Percentiles rank a stretch among this genome's conserved stretches.
Evolutionary conservation across 1,284 basidiomycete genomes (phyloP).

Genomic region (Rhodotorula sp.): DNA sequence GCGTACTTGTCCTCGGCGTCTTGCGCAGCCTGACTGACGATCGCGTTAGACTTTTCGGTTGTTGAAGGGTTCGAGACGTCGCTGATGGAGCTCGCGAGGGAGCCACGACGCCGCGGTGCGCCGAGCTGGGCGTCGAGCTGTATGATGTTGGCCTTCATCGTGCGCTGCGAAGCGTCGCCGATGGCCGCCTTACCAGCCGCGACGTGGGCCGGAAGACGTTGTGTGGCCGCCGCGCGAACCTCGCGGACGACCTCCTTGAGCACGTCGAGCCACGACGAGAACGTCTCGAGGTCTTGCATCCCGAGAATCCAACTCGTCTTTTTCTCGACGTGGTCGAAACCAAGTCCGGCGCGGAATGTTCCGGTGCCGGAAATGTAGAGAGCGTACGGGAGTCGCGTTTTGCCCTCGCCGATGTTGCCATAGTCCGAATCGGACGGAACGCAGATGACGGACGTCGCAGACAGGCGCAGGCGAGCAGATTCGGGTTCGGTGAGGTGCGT

Average conservation of each 20-base stretch:
- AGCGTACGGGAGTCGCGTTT: neutral
- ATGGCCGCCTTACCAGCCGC: neutral
- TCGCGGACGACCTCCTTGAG: constrained; percentile 9
- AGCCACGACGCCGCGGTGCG: no score
- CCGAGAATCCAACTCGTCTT: constrained; percentile 20
- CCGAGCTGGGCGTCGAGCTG: no score
- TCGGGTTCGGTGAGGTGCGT: constrained; percentile 10
- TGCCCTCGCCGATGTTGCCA: neutral
- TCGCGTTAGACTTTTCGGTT: no score
- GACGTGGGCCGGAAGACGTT: neutral
- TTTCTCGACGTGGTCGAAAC: neutral
- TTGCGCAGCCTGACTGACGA: no score
- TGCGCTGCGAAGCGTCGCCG: neutral
- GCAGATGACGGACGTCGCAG: constrained; percentile 9
- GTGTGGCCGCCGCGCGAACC: neutral
- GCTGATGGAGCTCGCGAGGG: no score
- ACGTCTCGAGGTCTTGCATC: constrained; percentile 11
- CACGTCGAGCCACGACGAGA: constrained; percentile 14
- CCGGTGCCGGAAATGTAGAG: constrained; percentile 8
- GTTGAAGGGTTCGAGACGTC: no score
- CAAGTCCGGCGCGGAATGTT: neutral
- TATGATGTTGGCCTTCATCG: neutral
- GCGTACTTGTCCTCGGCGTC: no score
- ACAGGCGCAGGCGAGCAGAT: constrained; percentile 12
- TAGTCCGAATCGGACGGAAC: constrained; percentile 1